Evolutionary conservation across 1,139 yeast genomes (phyloP), one percentile per base, ranked within the genome.

Genomic region (Geotrichum europaeum): DNA sequence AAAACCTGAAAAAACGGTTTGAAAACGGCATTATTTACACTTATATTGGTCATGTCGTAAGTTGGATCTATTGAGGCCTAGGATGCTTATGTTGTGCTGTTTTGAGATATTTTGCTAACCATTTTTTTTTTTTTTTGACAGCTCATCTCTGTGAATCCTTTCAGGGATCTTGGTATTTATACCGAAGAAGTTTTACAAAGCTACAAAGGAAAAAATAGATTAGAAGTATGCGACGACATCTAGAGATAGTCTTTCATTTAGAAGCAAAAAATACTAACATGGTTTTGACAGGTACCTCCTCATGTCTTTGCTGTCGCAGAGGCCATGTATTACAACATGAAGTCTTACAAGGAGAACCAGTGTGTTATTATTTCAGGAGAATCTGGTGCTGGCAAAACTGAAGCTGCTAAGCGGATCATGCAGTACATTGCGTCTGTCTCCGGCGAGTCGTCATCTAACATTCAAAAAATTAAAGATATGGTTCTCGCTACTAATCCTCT

Each of bases 271-370:
- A 30, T 6, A 22, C 34, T 55, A 32, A 45, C 32, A 25, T 51
- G 13, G 10, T 15, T n/a, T 22, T 25, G 18, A n/a, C 49, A 69
- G 72, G 75, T 89, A 45, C 96, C 98, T n/a, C 99, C 99, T 7
- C 99, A 95, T 76, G 99, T 95, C 52, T 95, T 87, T 75, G 97
- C 98, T 58, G 92, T 94, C 69, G 99, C 99, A 22, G 99, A 95
- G 75, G 78, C 96, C 49, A 92, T 95, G 96, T 94, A 87, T 75
- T 94, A 95, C 76, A 89, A 92, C 73, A 83, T 95, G 85, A 92
- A 92, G 75, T 87, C 96, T 0, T 95, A 95, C 75, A 85, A 89
- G 61, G 99, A 95, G 70, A 91, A 86, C 73, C 99, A 95, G 74
- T 94, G 99, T 81, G 99, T 95, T 51, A 95, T 95, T 69, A 95